These are phyloP conservation scores for Leccinum boreale DNA, from an alignment of 768 basidiomycete genomes.

Conservation along the genomic window DNA sequence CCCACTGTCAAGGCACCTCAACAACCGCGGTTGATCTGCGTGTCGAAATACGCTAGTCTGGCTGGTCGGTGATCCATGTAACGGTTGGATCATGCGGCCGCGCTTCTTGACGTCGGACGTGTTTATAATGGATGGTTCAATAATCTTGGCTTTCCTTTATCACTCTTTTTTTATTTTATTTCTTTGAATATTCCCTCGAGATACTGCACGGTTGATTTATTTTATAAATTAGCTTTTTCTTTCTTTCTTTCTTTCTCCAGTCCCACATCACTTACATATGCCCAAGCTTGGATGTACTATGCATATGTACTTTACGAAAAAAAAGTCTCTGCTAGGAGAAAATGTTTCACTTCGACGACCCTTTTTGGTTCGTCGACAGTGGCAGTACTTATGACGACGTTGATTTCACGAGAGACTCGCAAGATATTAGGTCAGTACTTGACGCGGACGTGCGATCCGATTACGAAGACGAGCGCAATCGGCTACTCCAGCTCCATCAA, in stretches of 20 bases:
- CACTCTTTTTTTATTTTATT: background rate
- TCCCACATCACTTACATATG: background rate
- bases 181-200: too few species aligned
- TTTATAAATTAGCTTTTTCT: too few species aligned
- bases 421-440: background rate
- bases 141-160: slow-evolving; percentile 1
- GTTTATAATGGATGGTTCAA: background rate
- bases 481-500: background rate
- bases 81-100: background rate
- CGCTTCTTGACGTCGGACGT: background rate
- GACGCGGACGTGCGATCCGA: background rate
- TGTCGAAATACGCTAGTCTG: slow-evolving; percentile 30
- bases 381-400: too few species aligned
- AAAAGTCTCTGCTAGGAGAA: background rate
- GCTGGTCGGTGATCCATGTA: slow-evolving; percentile 25
- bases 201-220: too few species aligned
- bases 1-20: slow-evolving; percentile 9
- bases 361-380: background rate
- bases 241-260: background rate
- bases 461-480: background rate
- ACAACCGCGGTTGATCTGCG: slow-evolving; percentile 12
- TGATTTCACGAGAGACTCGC: background rate
- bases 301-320: slow-evolving; percentile 16
- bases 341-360: background rate
- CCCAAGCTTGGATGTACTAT: background rate